Base-by-base conservation (phyloP, 2,329 filamentous ascomycete species). In the Pezicula neosporulosa region DNA sequence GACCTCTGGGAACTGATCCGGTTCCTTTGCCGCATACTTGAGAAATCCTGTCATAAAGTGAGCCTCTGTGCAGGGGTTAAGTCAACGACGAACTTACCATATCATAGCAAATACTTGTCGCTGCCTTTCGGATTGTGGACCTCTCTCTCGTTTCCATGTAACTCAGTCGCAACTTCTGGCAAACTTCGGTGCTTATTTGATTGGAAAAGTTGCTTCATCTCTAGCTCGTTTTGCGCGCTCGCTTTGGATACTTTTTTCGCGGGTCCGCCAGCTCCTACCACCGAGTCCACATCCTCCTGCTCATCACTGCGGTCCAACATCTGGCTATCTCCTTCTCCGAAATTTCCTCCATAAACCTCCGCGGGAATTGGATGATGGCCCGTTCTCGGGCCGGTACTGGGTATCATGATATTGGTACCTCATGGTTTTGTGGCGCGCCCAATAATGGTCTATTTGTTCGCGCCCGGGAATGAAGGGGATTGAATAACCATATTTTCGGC, bases 61-160 rank as follows among this genome's bases (percentile, higher is more conserved):
- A 49, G 48, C 18, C 19, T 49, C 4, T 24, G 27, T 9, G 3
- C 28, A 37, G 43, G 27, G 30, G 10, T 21, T 19, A 44, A 51
- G 51, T 42, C 10, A 5, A 6, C 24, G 28, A 3, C n/a, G 21
- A 35, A 70, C 83, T 63, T 77, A 92, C 89, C 89, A 95, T 46
- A 93, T 77, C 88, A 95, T 93, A 19, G 89, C 89, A 71, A 94
- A 94, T 8, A 94, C 81, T 66, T 94, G 90, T 55, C 90, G 87
- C 21, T 87, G 87, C 61, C 90, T 83, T 70, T 95, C 89, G 1
- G 89, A 89, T 66, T 90, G 88, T 12, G 89, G 87, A 0, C 88
- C 89, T 48, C 87, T 48, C 87, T 79, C 65, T 93, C 89, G 60
- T 90, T 90, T 42, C 86, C 85, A 58, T 90, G 87, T 24, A 92